Conservation (phyloP, 2,329 filamentous ascomycete species). For the Phialophora verrucosa region DNA sequence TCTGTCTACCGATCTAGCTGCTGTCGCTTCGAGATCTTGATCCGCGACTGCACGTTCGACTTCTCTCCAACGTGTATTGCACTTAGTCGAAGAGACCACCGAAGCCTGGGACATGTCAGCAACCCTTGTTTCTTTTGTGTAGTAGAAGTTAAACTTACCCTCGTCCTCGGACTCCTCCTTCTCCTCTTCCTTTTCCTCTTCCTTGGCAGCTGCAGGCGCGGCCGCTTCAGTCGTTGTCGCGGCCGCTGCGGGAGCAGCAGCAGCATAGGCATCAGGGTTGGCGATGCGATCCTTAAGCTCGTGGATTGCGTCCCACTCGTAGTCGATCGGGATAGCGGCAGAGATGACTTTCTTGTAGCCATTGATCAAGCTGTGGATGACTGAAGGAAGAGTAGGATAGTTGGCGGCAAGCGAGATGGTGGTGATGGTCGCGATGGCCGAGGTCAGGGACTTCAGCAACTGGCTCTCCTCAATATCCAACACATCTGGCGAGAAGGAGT, state of each 20-base stretch:
- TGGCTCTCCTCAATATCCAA: conserved; percentile 95
- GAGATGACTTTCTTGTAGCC: conserved; percentile 95
- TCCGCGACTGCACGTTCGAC: conserved; percentile 45
- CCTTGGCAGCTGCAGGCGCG: conserved; percentile 58
- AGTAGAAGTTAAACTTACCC: conserved; percentile 52
- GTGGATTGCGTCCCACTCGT: conserved; percentile 93
- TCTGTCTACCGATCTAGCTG: conserved; percentile 45
- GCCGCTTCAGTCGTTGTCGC: conserved; percentile 60
- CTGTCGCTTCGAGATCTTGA: conserved; percentile 45
- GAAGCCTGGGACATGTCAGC: conserved; percentile 63
- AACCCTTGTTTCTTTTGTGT: conserved; percentile 48
- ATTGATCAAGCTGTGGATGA: conserved; percentile 97
- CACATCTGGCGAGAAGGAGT: conserved; percentile 83
- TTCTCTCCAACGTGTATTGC: conserved; percentile 37
- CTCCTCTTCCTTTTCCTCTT: conserved; percentile 68
- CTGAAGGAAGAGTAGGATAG: conserved; percentile 94
- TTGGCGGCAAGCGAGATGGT: conserved; percentile 87
- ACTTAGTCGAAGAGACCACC: conserved; percentile 77
- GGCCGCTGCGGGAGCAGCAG: conserved; percentile 74
- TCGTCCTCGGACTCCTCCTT: conserved; percentile 70
- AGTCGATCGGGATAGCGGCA: conserved; percentile 87
- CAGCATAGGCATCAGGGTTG: conserved; percentile 96
- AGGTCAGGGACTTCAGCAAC: conserved; percentile 81
- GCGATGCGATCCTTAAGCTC: conserved; percentile 99
- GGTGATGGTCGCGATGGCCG: conserved; percentile 85